Evolutionary conservation across 2,329 filamentous ascomycete genomes (phyloP), one percentile per base, ranked within the genome.

Genomic region (Alternaria novae-zelandiae): DNA sequence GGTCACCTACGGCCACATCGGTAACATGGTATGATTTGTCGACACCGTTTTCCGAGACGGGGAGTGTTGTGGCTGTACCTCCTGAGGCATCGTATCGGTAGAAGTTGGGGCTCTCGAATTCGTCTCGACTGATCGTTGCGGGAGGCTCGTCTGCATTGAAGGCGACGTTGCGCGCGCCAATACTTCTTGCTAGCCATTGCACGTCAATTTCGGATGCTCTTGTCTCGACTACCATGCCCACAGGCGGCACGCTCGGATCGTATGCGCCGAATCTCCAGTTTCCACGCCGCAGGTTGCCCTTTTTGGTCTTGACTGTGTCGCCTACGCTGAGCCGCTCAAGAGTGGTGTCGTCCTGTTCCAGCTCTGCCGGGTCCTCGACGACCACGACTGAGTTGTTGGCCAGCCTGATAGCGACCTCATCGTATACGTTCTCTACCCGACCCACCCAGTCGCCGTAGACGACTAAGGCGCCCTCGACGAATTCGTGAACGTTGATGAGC

Each of bases 391-490:
- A 85, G 51, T 83, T 84, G 71, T 89, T 85, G 7, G 79, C 71
- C 12, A 89, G 80, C 45, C 80, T 82, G 25, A 89, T 64, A 2
- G 84, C 80, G 13, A 88, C 79, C 55, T 85, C 82, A 51, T 85
- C 82, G 28, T 82, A 79, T 47, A 85, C 79, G 3, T 83, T 80
- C 54, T 84, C 81, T 5, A 89, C 82, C 11, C 83, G 76, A 2
- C 88, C 88, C 5, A 89, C 72, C 85, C 87, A 89, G 66, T 86
- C 82, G 17, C 83, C 79, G 71, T 85, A 86, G 12, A 88, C 79
- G 21, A 89, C 79, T 30, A 86, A 79, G 56, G 86, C 84, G 5
- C 85, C 85, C 63, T 84, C 83, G 6, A 79, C 71, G 64, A 83
- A 84, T 51, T 84, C 77, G 63, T 84, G 79, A 12, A 82, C 79